phyloP scores from a whole-genome alignment of 2,329 filamentous ascomycete genomes.

The Xylaria sp. region DNA sequence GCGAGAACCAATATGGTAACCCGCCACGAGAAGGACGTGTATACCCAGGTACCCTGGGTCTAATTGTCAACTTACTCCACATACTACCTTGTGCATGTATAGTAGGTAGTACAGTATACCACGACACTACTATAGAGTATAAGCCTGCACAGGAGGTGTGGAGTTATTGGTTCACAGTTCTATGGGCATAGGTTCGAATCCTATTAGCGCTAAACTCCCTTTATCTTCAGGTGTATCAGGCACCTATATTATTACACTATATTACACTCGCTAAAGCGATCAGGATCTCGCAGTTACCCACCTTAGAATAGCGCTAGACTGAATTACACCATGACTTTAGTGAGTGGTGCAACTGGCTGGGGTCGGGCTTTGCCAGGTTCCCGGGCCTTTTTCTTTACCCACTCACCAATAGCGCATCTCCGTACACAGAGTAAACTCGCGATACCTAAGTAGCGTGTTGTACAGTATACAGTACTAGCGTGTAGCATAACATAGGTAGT shows the following conservation, averaged over 20 bases:
- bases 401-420: slow-evolving; percentile 14
- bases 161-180: slow-evolving; percentile 7
- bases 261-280: neutral
- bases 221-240: neutral
- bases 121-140: slow-evolving; percentile 4
- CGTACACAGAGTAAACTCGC: neutral
- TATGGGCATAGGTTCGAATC: slow-evolving; percentile 5
- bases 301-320: slow-evolving; percentile 9
- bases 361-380: slow-evolving; percentile 31
- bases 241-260: neutral
- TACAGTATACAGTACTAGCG: slow-evolving; percentile 4
- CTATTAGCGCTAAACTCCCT: neutral
- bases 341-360: slow-evolving; percentile 3
- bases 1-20: slow-evolving; percentile 36
- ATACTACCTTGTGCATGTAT: slow-evolving; percentile 12
- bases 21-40: slow-evolving; percentile 28
- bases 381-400: slow-evolving; percentile 24
- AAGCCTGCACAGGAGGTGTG: slow-evolving; percentile 16
- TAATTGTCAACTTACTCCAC: slow-evolving; percentile 29
- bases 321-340: neutral
- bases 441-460: neutral
- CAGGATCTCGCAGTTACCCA: slow-evolving; percentile 22
- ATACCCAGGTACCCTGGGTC: neutral
- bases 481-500: neutral
- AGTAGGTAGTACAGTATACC: neutral